Base-by-base conservation (phyloP, 129 eudicot species). In the Helianthus tuberosus region DNA sequence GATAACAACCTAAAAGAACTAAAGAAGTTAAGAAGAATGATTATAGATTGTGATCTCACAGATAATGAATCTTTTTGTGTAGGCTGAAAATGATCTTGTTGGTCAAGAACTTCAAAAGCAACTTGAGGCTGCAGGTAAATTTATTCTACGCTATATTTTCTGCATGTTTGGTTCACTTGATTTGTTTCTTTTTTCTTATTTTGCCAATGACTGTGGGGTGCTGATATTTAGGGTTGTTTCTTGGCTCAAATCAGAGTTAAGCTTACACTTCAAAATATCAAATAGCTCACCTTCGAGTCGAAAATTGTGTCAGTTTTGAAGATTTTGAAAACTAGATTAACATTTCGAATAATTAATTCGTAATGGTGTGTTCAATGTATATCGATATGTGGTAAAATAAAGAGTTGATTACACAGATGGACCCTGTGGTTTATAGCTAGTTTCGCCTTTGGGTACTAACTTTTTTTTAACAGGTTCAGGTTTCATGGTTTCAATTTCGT, bases 71-170 rank as follows among this genome's bases (percentile, higher is more conserved):
- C 55, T 43, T 53, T 74, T 6, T 66, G 10, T 59, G 76, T 84
- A 89, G 98, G 96, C 92, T 74, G 96, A 89, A 86, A 93, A 93
- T 84, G 96, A 88, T 84, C 82, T 75, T 14, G 81, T 89, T 27
- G 98, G 98, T 57, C 98, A 89, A 71, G 96, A 93, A 77, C 89
- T 93, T 62, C 98, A 89, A 72, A 93, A 88, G 89, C 98, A 93
- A 77, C 79, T 93, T 64, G 98, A 93, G 81, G 96, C 96, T 64
- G 98, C 98, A 77, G 96, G 98, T 92, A 61, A 72, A 53, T n/a
- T 49, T 63, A 16, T 77, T 16, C n/a, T 66, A 62, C 55, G 65
- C 60, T 43, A 60, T 66, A 38, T 66, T 38, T 9, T 1, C 25
- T 43, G 1, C 38, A 59, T 35, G 36, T 25, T 25, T 38, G 44